Evolutionary conservation across 140 eudicot genomes (phyloP), one percentile per base, ranked within the genome.

Genomic region (Ambrosia hybrid): DNA sequence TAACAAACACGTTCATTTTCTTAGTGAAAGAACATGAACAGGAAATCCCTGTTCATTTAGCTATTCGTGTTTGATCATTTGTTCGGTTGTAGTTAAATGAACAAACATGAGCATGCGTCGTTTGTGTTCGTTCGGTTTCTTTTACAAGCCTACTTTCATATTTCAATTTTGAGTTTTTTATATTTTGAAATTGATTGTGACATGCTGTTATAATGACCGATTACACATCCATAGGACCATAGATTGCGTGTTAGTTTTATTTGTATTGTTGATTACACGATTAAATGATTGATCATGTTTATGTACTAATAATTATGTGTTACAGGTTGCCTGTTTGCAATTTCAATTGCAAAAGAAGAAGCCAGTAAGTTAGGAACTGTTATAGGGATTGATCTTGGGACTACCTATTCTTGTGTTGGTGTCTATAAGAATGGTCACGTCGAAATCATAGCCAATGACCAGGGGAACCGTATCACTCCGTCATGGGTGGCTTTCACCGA

Each of bases 381-480:
- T 38, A 89, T 86, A 1, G 88, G 92, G 11, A 89, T 86, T 52
- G 96, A 89, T 73, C 90, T 86, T 65, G 96, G 96, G 6, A 89
- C 90, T 2, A 89, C 92, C 16, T 84, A 84, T 79, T 89, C 96
- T 5, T 84, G 96, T 80, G 96, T 89, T 53, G 96, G 96, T 71
- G 96, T 89, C 43, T 89, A 86, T 83, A 89, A 83, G 55, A 81
- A 89, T 56, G 96, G 96, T 0, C 87, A 86, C 67, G 92, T 89
- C n/a, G 92, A 89, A 70, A 84, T 89, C 64, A 86, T 89, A 81
- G 89, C 96, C 12, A 85, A 88, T 33, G 96, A 88, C 61, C 91
- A 88, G 79, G 91, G 96, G 43, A 88, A 88, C 84, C 96, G 96
- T 75, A 86, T 86, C 83, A 89, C 92, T 81, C 96, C 96, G 39